Evolutionary conservation across 306 rosid genomes (phyloP).

Genomic region (Ormosia semicastrata): DNA sequence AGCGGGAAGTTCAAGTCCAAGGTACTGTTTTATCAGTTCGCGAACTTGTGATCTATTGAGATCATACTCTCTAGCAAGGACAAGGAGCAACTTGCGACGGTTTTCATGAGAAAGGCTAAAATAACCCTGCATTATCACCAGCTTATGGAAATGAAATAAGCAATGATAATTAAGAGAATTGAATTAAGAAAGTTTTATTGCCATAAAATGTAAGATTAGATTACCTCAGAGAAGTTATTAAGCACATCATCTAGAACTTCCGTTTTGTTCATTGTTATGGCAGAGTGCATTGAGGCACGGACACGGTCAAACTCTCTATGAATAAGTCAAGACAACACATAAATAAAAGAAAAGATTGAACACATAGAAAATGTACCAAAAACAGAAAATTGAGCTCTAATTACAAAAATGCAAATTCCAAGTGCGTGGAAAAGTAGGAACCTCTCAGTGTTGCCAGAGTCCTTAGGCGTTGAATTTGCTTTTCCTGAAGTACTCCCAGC

Average conservation of each 20-base stretch:
- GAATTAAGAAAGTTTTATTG: background rate
- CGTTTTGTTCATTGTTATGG: conserved; percentile 70
- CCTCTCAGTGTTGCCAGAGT: conserved; percentile 52
- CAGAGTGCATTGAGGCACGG: conserved; percentile 70
- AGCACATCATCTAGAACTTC: conserved; percentile 74
- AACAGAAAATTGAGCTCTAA: background rate
- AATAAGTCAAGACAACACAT: background rate
- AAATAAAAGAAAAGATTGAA: background rate
- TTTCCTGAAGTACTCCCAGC: conserved; percentile 21
- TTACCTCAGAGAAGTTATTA: conserved; percentile 70
- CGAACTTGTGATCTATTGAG: conserved; percentile 76
- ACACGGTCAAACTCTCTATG: conserved; percentile 65
- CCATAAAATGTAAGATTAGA: background rate
- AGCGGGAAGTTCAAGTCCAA: conserved; percentile 72
- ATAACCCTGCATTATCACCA: conserved; percentile 66
- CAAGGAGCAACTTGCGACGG: conserved; percentile 64
- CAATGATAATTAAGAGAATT: background rate
- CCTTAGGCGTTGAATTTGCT: conserved; percentile 28
- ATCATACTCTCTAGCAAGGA: conserved; percentile 84
- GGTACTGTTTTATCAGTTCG: conserved; percentile 76
- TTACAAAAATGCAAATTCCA: background rate
- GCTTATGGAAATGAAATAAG: conserved; percentile 16
- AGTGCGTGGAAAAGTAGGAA: conserved; percentile 10
- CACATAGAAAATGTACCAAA: background rate
- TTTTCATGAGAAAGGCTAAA: conserved; percentile 57